Evolutionary conservation across 495 filamentous ascomycete species (phyloP), one percentile per base, ranked within the genome.

Genomic region (Podospora tetraspora): DNA sequence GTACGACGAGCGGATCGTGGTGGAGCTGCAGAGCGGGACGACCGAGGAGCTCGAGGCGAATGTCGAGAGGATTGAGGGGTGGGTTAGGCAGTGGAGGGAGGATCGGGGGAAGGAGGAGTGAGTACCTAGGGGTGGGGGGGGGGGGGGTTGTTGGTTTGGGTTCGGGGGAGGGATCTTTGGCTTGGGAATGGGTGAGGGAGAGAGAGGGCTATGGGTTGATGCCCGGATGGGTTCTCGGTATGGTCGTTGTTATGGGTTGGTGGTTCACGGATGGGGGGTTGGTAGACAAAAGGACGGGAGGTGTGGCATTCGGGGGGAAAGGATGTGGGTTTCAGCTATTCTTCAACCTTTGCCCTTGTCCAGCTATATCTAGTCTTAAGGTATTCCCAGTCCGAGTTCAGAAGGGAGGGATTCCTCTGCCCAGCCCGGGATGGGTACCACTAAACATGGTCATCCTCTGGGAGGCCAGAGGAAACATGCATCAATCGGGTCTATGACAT

Each of bases 11-110:
- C 90, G 95, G 76, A 90, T 94, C 67, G 89, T 98, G 32, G 91
- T 99, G 6, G 94, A 97, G 77, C 81, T 99, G 75, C 86, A 82
- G 77, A 97, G 96, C 77, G 88, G 96, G 71, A 83, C 84, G 60
- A 83, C 87, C 16, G 90, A 91, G 16, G 92, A 98, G 75, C 87
- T 98, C 74, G 94, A 98, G 69, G 85, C 75, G 68, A 99, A 98
- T 76, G 83, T 97, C 21, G 90, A 90, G 68, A 84, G 95, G 72
- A 91, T 99, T 71, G 86, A 90, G 73, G 74, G 81, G 62, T 98
- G 95, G 96, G 71, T 95, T 57, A 82, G 85, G 76, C 84, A 87
- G 68, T 98, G 95, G 95, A 93, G 87, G 79, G 81, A 84, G 75
- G 85, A 93, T 67, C 84, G 87, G 70, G 43, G 3, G 16, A 52